Conservation (phyloP, 1,139 yeast species). For the Diutina sp. region DNA sequence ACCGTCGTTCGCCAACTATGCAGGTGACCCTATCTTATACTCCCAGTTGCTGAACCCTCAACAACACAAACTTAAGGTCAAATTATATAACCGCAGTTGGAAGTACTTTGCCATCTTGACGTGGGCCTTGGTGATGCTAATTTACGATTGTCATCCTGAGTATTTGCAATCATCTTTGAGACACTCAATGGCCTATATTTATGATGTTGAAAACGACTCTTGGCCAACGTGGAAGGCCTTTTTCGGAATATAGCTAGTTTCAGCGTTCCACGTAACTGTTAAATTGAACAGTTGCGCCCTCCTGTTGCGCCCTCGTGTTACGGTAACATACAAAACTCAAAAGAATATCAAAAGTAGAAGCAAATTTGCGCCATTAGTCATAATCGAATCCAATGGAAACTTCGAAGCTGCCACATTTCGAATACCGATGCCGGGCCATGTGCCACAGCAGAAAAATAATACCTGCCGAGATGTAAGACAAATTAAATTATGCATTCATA, state of each 20-base stretch:
- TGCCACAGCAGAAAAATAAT: neutral
- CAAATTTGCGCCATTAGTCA: neutral
- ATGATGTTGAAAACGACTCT: constrained; percentile 37
- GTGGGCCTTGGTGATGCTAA: constrained; percentile 69
- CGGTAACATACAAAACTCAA: neutral
- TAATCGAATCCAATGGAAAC: neutral
- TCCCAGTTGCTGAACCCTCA: constrained; percentile 18
- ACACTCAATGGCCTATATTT: constrained; percentile 61
- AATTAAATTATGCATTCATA: neutral
- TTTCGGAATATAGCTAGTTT: constrained; percentile 12
- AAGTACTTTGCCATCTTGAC: constrained; percentile 51
- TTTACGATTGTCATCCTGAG: constrained; percentile 52
- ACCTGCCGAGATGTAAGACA: neutral
- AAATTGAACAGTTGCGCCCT: neutral
- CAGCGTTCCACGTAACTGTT: neutral
- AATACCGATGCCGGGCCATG: neutral
- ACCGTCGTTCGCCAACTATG: constrained; percentile 17
- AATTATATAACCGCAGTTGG: constrained; percentile 40
- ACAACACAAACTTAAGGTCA: constrained; percentile 20
- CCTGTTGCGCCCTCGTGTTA: neutral
- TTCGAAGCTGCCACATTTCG: neutral
- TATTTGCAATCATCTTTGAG: constrained; percentile 56
- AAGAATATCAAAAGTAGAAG: too few relatives aligned
- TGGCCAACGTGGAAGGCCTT: constrained; percentile 33
- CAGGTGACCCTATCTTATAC: constrained; percentile 13